phyloP scores from a whole-genome alignment of 208 protist genomes.

The Acanthamoeba sp. region DNA sequence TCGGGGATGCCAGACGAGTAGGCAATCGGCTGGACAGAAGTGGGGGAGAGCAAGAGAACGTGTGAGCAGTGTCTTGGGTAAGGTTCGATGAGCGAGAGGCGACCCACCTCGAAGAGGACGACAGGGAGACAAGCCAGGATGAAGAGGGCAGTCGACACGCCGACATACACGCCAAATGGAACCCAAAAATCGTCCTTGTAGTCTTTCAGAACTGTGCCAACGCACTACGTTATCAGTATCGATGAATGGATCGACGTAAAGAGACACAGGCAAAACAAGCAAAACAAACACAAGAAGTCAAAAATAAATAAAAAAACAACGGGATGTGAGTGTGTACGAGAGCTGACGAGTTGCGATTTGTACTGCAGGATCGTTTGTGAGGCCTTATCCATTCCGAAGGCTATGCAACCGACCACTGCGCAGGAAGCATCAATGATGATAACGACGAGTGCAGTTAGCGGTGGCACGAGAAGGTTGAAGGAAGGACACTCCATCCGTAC shows the following conservation, averaged over 20 bases:
- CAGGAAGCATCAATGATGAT: background rate
- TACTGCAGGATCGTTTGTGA: slow-evolving; percentile 12
- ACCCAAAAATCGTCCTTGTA: slow-evolving; percentile 53
- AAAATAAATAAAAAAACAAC: background rate
- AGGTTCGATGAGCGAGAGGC: background rate
- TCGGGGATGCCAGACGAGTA: slow-evolving; percentile 63
- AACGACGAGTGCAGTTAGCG: too few relatives aligned
- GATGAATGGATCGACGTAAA: background rate
- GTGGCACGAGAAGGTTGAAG: too few relatives aligned
- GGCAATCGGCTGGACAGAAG: background rate
- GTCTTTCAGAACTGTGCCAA: background rate
- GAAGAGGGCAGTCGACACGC: slow-evolving; percentile 44
- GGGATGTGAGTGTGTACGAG: background rate
- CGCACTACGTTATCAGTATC: too few relatives aligned
- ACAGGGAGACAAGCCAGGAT: slow-evolving; percentile 49
- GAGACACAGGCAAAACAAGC: too few relatives aligned
- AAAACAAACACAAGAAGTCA: too few relatives aligned
- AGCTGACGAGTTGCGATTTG: slow-evolving; percentile 18
- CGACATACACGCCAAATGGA: slow-evolving; percentile 42
- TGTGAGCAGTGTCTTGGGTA: background rate
- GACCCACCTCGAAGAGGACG: slow-evolving; percentile 5
- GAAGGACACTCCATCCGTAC: background rate
- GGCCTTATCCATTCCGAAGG: slow-evolving; percentile 37
- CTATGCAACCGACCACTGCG: slow-evolving; percentile 27
- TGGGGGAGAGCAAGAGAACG: background rate